phyloP scores from a whole-genome alignment of 495 filamentous ascomycete species.

The Penicillium cosmopolitanum region DNA sequence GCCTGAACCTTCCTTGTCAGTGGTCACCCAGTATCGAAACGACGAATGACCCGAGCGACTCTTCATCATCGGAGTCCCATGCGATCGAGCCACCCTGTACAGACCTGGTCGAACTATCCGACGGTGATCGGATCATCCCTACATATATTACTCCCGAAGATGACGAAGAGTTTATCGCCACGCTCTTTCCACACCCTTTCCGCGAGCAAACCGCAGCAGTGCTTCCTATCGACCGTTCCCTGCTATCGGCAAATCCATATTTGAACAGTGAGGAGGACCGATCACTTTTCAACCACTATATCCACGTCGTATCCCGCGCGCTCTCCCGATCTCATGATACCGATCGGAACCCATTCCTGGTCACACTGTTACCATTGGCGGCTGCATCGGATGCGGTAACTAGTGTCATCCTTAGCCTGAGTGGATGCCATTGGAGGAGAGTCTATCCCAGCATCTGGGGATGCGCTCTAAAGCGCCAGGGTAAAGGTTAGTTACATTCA shows the following conservation, averaged over 20 bases:
- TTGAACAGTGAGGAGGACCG: slow-evolving; percentile 30
- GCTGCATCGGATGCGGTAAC: slow-evolving; percentile 31
- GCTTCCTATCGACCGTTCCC: background rate
- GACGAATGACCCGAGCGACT: slow-evolving; percentile 1
- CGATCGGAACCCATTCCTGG: slow-evolving; percentile 34
- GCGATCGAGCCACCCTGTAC: slow-evolving; percentile 7
- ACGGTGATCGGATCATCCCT: slow-evolving; percentile 16
- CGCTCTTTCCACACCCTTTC: slow-evolving; percentile 27
- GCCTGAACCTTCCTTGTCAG: slow-evolving; percentile 30
- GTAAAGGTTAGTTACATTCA: slow-evolving; percentile 18
- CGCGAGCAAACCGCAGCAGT: background rate
- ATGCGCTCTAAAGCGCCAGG: slow-evolving; percentile 29
- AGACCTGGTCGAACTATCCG: slow-evolving; percentile 17
- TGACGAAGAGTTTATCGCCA: slow-evolving; percentile 29
- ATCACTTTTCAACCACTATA: slow-evolving; percentile 35
- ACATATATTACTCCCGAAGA: slow-evolving; percentile 13
- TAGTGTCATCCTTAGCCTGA: slow-evolving; percentile 32
- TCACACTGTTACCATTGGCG: slow-evolving; percentile 31
- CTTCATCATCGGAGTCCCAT: slow-evolving; percentile 12
- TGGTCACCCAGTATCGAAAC: slow-evolving; percentile 14
- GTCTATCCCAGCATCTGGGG: slow-evolving; percentile 35
- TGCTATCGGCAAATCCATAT: slow-evolving; percentile 20
- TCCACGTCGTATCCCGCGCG: slow-evolving; percentile 31
- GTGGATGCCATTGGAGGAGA: slow-evolving; percentile 35
- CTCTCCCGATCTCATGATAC: slow-evolving; percentile 29